Evolutionary conservation across 2,329 filamentous ascomycete species (phyloP).

Genomic region (Monosporascus sp.): DNA sequence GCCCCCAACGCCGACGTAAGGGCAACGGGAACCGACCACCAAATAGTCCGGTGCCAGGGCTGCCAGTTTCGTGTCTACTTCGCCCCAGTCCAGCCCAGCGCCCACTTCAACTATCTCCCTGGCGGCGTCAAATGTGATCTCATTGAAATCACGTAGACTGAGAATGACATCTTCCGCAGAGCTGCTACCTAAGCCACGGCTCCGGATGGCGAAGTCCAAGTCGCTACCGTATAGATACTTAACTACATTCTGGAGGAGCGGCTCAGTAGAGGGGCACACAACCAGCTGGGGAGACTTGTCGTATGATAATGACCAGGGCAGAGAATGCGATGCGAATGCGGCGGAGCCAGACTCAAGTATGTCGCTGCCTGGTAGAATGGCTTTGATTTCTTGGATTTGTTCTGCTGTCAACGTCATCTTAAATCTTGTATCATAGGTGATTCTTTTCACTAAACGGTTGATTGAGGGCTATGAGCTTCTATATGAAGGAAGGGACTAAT

Average conservation of each 20-base stretch:
- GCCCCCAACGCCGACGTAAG: slow-evolving; percentile 1
- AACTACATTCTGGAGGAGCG: background rate
- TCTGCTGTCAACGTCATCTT: background rate
- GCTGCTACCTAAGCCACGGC: background rate
- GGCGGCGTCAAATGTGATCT: background rate
- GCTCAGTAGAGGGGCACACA: background rate
- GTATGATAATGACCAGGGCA: background rate
- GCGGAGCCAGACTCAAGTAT: background rate
- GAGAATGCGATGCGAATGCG: background rate
- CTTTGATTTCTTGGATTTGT: background rate
- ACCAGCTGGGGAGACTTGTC: background rate
- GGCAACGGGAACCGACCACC: background rate
- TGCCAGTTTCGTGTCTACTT: background rate
- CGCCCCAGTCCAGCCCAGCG: background rate
- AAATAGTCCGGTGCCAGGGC: background rate
- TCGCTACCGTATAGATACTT: background rate
- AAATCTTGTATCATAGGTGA: too few relatives aligned
- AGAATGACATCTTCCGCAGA: background rate
- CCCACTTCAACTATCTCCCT: background rate
- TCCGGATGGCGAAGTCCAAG: background rate
- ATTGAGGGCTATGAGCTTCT: too few relatives aligned
- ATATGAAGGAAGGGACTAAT: too few relatives aligned
- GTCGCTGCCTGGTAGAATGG: background rate
- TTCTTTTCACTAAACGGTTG: too few relatives aligned
- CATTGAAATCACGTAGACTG: background rate